Evolutionary conservation across 169 alveolate genomes (phyloP).

Genomic region (Babesia bigemina): DNA sequence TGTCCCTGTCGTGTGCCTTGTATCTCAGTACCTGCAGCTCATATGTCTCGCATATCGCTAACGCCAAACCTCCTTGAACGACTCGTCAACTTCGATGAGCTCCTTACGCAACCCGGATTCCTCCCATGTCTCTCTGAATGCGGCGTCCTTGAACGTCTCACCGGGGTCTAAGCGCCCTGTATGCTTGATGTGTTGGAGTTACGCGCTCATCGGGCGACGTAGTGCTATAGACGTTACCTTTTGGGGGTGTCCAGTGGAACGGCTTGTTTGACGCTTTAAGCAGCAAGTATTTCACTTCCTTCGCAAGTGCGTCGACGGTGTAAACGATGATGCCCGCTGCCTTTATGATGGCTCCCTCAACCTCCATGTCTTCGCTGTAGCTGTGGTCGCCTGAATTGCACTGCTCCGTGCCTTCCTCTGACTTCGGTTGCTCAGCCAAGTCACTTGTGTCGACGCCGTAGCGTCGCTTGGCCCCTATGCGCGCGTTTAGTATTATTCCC

Average conservation of each 20-base stretch:
- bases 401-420: too few relatives aligned
- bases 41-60: neutral
- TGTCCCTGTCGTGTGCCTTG: constrained; percentile 65
- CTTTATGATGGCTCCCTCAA: constrained; percentile 16
- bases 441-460: too few relatives aligned
- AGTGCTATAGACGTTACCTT: constrained; percentile 52
- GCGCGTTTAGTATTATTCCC: too few relatives aligned
- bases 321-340: constrained; percentile 71
- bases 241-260: constrained; percentile 81
- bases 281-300: constrained; percentile 63
- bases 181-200: neutral
- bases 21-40: constrained; percentile 58
- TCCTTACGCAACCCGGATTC: constrained; percentile 72
- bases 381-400: neutral
- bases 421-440: too few relatives aligned
- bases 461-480: too few relatives aligned
- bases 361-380: neutral
- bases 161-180: constrained; percentile 71
- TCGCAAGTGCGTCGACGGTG: neutral
- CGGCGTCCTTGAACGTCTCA: constrained; percentile 70
- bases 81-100: constrained; percentile 52
- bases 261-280: constrained; percentile 74
- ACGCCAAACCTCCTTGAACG: constrained; percentile 63
- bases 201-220: neutral
- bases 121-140: constrained; percentile 76